phyloP scores from a whole-genome alignment of 1,284 basidiomycete genomes.

The Ceratobasidium sp. region DNA sequence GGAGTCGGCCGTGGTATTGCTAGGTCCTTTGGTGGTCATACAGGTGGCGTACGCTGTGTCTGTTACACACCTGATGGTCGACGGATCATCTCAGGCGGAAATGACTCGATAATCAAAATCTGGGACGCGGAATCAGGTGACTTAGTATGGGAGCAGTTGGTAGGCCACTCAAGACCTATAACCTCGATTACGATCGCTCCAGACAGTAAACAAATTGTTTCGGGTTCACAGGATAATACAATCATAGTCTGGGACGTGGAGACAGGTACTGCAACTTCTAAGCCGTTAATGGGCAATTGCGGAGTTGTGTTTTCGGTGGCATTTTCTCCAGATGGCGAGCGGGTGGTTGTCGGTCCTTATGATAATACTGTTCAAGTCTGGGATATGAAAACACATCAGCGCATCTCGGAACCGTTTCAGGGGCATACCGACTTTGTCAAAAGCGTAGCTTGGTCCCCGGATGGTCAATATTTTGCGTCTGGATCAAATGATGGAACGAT shows the following conservation, averaged over 20 bases:
- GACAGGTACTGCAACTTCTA: background rate
- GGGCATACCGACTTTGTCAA: constrained; percentile 5
- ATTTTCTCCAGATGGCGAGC: constrained; percentile 3
- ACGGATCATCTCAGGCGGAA: constrained; percentile 9
- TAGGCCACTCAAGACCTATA: background rate
- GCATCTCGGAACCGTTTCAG: background rate
- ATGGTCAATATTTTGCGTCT: constrained; percentile 2
- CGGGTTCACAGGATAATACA: constrained; percentile 2
- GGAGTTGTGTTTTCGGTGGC: constrained; percentile 3
- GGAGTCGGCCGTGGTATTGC: constrained; percentile 45
- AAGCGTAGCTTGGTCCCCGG: background rate
- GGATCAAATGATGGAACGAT: constrained; percentile 10
- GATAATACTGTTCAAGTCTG: constrained; percentile 14
- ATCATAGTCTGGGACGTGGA: background rate
- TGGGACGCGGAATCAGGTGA: constrained; percentile 18
- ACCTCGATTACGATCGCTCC: constrained; percentile 17
- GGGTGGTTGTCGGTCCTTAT: background rate
- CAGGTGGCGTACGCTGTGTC: constrained; percentile 13
- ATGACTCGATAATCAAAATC: constrained; percentile 19
- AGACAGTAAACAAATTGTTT: constrained; percentile 17
- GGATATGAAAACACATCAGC: background rate
- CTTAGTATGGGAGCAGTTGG: background rate
- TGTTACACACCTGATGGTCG: constrained; percentile 19
- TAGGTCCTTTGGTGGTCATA: constrained; percentile 10
- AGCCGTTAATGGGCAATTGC: background rate